Base-by-base conservation (phyloP, 2,329 filamentous ascomycete genomes). In the Amphichorda felina region DNA sequence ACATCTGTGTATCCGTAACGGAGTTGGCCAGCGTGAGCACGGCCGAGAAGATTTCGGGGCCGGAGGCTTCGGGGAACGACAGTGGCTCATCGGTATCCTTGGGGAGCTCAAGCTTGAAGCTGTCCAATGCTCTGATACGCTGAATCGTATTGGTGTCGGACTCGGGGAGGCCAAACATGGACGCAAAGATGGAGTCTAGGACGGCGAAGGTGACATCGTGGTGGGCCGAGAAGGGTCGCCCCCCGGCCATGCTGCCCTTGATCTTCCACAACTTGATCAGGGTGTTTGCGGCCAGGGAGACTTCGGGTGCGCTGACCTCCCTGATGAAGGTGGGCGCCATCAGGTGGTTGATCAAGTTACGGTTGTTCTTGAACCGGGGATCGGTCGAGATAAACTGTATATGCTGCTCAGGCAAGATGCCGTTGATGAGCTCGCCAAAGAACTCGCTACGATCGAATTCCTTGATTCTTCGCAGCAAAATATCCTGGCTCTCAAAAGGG, bases 391-490 rank as follows among this genome's bases (percentile, higher is more conserved):
- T n/a, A 26, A 52, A 46, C 14, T 50, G 43, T 17, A 53, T 53
- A 39, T 64, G 59, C 40, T 56, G 50, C 19, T 55, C 36, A 2
- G 50, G 52, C n/a, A 49, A 40, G 11, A 55, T 45, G 10, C 56
- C 56, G 16, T 45, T 44, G 18, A 61, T 44, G 4, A 56, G 30
- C 13, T 54, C 48, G 13, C 41, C 39, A 18, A 57, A 54, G 44
- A 52, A 55, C 40, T 45, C 43, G 33, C 52, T 55, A 5, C 61
- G 55, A 45, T 68, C 64, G 34, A 66, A 68, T 30, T 67, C 64
- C 32, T 55, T 59, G n/a, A n/a, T n/a, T 5, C 63, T 57, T 2
- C 63, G 56, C 5, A 60, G 46, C 18, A 67, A 51, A 29, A 69
- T 54, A 41, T 68, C 64, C 42, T 66, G 59, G 13, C 49, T 47